Evolutionary conservation across 768 basidiomycete genomes (phyloP).

Genomic region (Solioccasus polychromus): DNA sequence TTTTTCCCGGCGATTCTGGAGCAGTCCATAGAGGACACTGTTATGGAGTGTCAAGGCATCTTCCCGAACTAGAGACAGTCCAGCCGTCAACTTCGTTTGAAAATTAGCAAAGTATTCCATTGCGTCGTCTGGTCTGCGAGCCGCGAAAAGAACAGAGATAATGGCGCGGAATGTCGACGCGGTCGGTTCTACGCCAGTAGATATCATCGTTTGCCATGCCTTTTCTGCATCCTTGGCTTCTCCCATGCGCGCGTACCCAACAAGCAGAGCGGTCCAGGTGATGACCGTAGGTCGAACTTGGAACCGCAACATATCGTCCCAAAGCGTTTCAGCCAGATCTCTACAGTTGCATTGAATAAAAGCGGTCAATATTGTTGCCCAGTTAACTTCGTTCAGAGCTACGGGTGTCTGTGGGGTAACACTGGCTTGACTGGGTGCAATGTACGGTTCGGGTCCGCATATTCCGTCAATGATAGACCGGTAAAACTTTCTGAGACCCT

Average conservation of each 20-base stretch:
- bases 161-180: constrained; percentile 66
- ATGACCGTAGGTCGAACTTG: constrained; percentile 50
- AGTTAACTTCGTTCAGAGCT: constrained; percentile 53
- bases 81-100: constrained; percentile 25
- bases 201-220: constrained; percentile 63
- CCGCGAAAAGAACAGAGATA: constrained; percentile 57
- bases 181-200: constrained; percentile 57
- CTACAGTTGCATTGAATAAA: constrained; percentile 55
- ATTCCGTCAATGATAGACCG: constrained; percentile 48
- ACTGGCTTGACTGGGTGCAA: constrained; percentile 42
- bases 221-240: constrained; percentile 51
- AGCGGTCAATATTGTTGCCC: constrained; percentile 64
- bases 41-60: constrained; percentile 57
- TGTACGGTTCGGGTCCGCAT: constrained; percentile 48
- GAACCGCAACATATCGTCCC: constrained; percentile 60
- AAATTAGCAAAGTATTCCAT: constrained; percentile 51
- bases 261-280: constrained; percentile 72
- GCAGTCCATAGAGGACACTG: constrained; percentile 67
- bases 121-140: constrained; percentile 49
- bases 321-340: constrained; percentile 60
- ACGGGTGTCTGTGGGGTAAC: constrained; percentile 41
- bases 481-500: constrained; percentile 48
- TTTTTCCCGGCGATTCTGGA: constrained; percentile 40
- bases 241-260: constrained; percentile 53
- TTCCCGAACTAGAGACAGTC: constrained; percentile 27